Conservation (phyloP, 2,329 filamentous ascomycete species). For the Aspergillus hortae region DNA sequence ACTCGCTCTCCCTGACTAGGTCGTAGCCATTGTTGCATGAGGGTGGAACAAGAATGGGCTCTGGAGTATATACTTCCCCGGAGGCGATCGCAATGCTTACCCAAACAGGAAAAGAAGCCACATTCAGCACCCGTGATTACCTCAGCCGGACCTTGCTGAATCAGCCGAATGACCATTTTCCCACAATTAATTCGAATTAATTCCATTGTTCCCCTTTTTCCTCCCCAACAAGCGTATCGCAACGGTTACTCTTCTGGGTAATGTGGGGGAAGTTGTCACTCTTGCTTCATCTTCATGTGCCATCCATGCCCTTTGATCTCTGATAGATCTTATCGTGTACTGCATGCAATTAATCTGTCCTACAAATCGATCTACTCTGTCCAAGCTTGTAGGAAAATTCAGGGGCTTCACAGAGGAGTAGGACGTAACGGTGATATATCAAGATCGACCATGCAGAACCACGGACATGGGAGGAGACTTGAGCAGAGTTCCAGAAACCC, state of each 20-base stretch:
- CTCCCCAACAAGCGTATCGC: background rate
- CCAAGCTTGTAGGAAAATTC: no score
- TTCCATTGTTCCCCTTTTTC: background rate
- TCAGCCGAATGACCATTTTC: background rate
- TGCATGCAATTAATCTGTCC: background rate
- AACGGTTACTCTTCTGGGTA: conserved; percentile 1
- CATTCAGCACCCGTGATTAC: no score
- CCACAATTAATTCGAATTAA: no score
- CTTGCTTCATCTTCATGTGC: background rate
- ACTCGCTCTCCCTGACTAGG: background rate
- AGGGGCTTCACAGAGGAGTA: no score
- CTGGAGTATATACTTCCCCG: background rate
- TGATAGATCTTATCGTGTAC: background rate
- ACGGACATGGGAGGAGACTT: no score
- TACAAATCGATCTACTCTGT: background rate
- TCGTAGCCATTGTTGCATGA: no score
- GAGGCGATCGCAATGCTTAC: conserved; percentile 4
- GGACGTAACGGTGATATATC: no score
- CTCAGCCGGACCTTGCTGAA: background rate
- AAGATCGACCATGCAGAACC: no score
- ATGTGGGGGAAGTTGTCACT: background rate
- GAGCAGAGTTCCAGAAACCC: no score
- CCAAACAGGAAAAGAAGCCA: background rate
- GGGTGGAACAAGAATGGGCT: no score
- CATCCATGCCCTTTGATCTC: background rate